Evolutionary conservation across 495 filamentous ascomycete genomes (phyloP), one percentile per base, ranked within the genome.

Genomic region (Immersiella caudata): DNA sequence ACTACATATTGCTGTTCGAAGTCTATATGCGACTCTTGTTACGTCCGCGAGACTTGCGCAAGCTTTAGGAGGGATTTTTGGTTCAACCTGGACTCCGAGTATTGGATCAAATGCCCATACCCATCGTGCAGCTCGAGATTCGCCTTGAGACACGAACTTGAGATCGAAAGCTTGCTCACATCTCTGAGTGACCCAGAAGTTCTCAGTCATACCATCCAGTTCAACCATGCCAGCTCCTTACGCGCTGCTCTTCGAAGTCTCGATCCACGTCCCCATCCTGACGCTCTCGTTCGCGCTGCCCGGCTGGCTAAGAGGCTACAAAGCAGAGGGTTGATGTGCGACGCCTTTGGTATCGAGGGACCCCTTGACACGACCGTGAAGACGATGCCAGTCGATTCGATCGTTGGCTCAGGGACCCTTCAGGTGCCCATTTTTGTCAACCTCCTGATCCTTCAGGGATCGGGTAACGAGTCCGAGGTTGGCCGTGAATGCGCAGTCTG

Each of bases 21-120:
- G 22, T 12, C 33, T 21, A 61, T 70, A 8, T 70, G 60, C 52
- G 54, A 67, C 51, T 6, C 26, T 11, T 72, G 70, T 21, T 63
- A 64, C 14, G 18, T 50, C 6, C n/a, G 12, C 0, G 52, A 46
- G 22, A 20, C 69, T 11, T 16, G 26, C 24, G 12, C 27, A 1
- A 50, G 50, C 14, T 57, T 72, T 21, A 20, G 4, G 14, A 59
- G 16, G 7, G 67, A 62, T 40, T 72, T 58, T 56, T 72, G 70
- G 70, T 29, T 60, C n/a, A 35, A 60, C 20, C 63, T 69, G 21
- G 63, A 52, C n/a, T 65, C 14, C 25, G 24, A 55, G 1, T 16
- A 24, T n/a, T 72, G 67, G 70, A 35, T 67, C 22, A 16, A 18
- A 49, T 72, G 70, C 24, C 70, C 67, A 5, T 35, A 46, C 21